A percentile compares a stretch with the other conserved stretches of the same genome.
Evolutionary conservation across 257 asterid genomes (phyloP).

Genomic region (Scutellaria barbata): DNA sequence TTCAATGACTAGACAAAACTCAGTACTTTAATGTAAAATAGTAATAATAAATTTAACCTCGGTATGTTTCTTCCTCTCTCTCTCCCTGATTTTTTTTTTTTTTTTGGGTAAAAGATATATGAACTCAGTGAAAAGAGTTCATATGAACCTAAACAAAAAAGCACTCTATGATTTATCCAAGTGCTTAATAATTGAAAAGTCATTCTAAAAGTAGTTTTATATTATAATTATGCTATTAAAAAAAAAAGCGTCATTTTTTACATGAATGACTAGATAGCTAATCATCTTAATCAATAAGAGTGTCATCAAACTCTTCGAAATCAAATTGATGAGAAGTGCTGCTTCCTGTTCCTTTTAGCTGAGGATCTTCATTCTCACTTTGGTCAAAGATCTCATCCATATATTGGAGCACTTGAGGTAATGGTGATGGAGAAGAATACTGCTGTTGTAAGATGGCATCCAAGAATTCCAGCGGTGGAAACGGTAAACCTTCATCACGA

Average conservation of each 20-base stretch:
- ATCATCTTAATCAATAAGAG: background rate
- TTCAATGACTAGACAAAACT: too few species aligned
- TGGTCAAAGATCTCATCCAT: constrained; percentile 35
- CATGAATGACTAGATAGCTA: constrained; percentile 26
- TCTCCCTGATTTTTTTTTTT: too few species aligned
- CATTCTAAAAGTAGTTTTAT: too few species aligned
- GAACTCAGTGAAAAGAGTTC: too few species aligned
- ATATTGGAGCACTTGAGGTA: constrained; percentile 26
- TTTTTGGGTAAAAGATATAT: too few species aligned
- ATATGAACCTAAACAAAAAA: too few species aligned
- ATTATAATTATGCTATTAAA: too few species aligned
- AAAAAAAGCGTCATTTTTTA: background rate
- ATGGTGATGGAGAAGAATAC: constrained; percentile 37
- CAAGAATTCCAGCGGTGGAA: constrained; percentile 4
- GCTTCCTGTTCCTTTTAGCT: constrained; percentile 39
- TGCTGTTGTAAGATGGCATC: constrained; percentile 32
- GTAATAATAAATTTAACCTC: too few species aligned
- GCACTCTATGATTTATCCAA: too few species aligned
- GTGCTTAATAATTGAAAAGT: too few species aligned
- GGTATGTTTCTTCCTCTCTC: too few species aligned
- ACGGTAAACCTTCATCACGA: constrained; percentile 19
- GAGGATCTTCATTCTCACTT: constrained; percentile 33
- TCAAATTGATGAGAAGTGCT: constrained; percentile 36
- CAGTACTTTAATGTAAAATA: too few species aligned
- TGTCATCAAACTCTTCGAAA: constrained; percentile 45